Conservation (phyloP, 306 rosid species). For the Casuarina equisetifolia region DNA sequence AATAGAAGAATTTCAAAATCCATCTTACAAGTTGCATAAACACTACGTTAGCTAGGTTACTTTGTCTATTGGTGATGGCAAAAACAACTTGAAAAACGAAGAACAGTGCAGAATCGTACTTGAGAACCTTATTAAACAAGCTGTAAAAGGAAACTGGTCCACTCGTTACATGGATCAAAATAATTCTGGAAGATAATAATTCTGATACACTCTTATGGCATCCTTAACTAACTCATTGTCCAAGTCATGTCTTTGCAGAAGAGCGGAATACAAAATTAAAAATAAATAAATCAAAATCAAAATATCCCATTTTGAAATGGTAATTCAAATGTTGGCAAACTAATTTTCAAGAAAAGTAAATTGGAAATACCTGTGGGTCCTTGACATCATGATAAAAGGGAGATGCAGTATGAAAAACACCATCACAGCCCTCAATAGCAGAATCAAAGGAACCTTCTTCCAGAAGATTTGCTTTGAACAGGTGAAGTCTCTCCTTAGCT, state of each 20-base stretch:
- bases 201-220: not conserved
- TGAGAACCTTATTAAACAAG: not conserved
- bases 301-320: not conserved
- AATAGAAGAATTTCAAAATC: not conserved
- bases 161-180: not conserved
- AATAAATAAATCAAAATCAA: not conserved
- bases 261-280: not conserved
- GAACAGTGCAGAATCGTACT: not conserved
- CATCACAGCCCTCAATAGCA: conserved; percentile 37
- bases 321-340: not conserved
- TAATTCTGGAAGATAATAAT: not conserved
- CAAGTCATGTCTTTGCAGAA: not conserved
- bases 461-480: conserved; percentile 39
- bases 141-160: not conserved
- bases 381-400: conserved; percentile 32
- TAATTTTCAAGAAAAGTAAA: not conserved
- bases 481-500: conserved; percentile 44
- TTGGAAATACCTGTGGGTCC: conserved; percentile 38
- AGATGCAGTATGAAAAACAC: conserved; percentile 46
- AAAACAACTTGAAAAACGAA: not conserved
- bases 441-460: conserved; percentile 46
- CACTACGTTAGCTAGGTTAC: not conserved
- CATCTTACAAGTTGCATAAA: not conserved
- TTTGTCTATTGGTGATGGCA: not conserved
- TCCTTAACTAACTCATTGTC: not conserved